Evolutionary conservation across 768 basidiomycete genomes (phyloP).

Genomic region (Psilocybe azurescens): DNA sequence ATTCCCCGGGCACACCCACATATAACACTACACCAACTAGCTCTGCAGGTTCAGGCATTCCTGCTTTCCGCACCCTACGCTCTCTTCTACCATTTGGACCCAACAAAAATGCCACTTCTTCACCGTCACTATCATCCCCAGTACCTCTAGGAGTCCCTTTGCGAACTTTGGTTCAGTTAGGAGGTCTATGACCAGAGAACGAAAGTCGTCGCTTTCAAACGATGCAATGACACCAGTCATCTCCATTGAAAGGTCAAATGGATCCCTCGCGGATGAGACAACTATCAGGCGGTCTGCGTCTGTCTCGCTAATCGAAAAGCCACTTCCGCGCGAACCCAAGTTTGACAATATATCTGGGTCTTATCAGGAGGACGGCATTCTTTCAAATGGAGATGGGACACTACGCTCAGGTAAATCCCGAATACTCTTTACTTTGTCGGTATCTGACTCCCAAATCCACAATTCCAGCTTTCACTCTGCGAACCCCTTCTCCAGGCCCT

Average conservation of each 20-base stretch:
- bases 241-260: conserved; percentile 33
- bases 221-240: conserved; percentile 38
- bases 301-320: conserved; percentile 41
- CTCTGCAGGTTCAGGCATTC: no score
- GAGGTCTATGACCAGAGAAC: no score
- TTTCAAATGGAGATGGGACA: conserved; percentile 7
- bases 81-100: no score
- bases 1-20: no score
- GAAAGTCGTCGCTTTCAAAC: no score
- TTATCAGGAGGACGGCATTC: conserved; percentile 9
- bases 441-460: not conserved
- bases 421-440: not conserved
- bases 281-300: conserved; percentile 43
- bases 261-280: conserved; percentile 26
- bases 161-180: no score
- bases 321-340: conserved; percentile 27
- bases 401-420: conserved; percentile 25
- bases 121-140: no score
- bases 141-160: no score
- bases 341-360: not conserved
- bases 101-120: no score
- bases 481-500: conserved; percentile 50
- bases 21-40: no score
- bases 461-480: conserved; percentile 31
- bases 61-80: no score